phyloP scores from a whole-genome alignment of 179 eudicot genomes.

The Beta lomatogona region DNA sequence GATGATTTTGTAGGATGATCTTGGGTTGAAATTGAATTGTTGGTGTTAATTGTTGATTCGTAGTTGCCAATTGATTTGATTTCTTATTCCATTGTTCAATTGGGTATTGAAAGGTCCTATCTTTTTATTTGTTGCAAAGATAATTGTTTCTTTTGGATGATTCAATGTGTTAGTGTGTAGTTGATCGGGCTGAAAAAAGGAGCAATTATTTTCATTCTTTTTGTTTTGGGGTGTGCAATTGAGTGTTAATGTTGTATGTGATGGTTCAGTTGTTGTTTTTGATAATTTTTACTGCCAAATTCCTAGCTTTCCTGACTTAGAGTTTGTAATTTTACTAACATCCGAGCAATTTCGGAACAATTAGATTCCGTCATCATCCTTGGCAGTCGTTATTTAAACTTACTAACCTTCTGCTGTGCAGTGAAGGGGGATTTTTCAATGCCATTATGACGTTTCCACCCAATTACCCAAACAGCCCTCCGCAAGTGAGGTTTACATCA shows the following conservation, averaged over 20 bases:
- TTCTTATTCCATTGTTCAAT: background rate
- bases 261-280: background rate
- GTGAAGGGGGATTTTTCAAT: constrained; percentile 95
- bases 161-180: constrained; percentile 5
- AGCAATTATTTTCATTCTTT: background rate
- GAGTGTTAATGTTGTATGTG: constrained; percentile 15
- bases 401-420: constrained; percentile 40
- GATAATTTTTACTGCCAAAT: background rate
- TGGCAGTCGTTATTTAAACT: background rate
- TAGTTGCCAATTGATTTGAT: constrained; percentile 3
- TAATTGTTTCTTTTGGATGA: constrained; percentile 22
- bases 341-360: background rate
- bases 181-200: background rate
- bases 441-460: constrained; percentile 85
- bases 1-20: constrained; percentile 22
- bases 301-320: background rate
- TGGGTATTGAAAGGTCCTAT: constrained; percentile 8
- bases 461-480: constrained; percentile 93
- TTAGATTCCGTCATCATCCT: background rate
- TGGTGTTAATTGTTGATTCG: background rate
- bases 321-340: background rate
- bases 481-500: constrained; percentile 84
- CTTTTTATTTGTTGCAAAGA: background rate
- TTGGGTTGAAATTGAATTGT: background rate
- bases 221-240: too few species aligned